phyloP scores from a whole-genome alignment of 495 filamentous ascomycete genomes.

The Talaromyces thailandensis region DNA sequence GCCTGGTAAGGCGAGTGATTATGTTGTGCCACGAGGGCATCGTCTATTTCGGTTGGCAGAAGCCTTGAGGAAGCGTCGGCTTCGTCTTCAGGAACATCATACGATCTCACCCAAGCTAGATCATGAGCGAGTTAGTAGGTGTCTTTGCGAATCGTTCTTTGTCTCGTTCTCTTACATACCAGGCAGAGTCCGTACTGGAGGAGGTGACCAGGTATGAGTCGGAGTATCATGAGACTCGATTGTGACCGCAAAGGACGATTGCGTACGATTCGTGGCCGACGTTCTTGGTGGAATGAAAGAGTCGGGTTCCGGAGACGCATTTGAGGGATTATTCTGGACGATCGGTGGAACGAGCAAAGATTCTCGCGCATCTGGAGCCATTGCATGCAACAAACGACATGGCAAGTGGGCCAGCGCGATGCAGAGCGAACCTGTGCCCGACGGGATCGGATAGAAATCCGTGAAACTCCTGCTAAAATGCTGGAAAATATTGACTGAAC shows the following conservation, averaged over 20 bases:
- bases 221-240: background rate
- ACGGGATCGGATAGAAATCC: background rate
- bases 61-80: slow-evolving; percentile 23
- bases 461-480: background rate
- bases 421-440: background rate
- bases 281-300: background rate
- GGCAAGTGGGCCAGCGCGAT: slow-evolving; percentile 14
- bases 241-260: background rate
- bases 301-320: slow-evolving; percentile 5
- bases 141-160: background rate
- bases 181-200: slow-evolving; percentile 24
- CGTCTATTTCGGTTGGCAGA: slow-evolving; percentile 37
- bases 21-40: slow-evolving; percentile 49
- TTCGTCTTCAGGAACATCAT: slow-evolving; percentile 29
- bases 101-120: slow-evolving; percentile 47
- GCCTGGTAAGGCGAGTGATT: slow-evolving; percentile 43
- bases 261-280: background rate
- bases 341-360: slow-evolving; percentile 10
- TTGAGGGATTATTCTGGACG: background rate
- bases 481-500: background rate
- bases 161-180: slow-evolving; percentile 16
- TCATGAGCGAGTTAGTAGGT: background rate
- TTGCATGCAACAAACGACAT: slow-evolving; percentile 19
- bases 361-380: slow-evolving; percentile 25
- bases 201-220: background rate